Conservation (phyloP, 257 asterid genomes). For the Cinchona pubescens region DNA sequence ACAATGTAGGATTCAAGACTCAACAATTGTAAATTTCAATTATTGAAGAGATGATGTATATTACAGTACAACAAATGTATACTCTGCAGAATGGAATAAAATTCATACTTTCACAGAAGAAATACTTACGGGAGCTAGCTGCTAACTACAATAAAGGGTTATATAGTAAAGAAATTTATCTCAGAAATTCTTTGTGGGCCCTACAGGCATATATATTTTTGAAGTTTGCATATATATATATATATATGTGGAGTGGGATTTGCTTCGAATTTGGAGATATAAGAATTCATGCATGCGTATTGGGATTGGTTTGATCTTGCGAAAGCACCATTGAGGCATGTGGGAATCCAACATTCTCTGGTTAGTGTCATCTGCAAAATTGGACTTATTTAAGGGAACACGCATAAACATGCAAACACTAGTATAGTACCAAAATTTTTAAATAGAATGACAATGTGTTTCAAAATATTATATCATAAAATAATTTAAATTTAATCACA, state of each 20-base stretch:
- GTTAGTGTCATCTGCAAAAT: slow-evolving; percentile 25
- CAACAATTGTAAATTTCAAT: too few species aligned
- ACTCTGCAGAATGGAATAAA: background rate
- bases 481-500: too few species aligned
- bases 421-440: too few species aligned
- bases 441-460: too few species aligned
- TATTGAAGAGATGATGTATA: too few species aligned
- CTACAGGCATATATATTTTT: background rate
- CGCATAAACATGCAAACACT: slow-evolving; percentile 5
- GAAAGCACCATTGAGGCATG: slow-evolving; percentile 21
- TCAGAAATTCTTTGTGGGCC: slow-evolving; percentile 10
- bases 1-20: too few species aligned
- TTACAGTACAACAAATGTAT: background rate
- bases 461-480: too few species aligned
- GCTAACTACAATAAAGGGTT: slow-evolving; percentile 15
- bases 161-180: slow-evolving; percentile 1
- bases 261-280: slow-evolving; percentile 30
- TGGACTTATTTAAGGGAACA: slow-evolving; percentile 13
- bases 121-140: slow-evolving; percentile 3
- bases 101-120: background rate
- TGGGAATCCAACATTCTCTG: slow-evolving; percentile 51
- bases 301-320: slow-evolving; percentile 52
- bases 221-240: background rate
- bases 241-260: slow-evolving; percentile 20
- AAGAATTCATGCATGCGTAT: slow-evolving; percentile 48